Conservation (phyloP, 768 basidiomycete genomes). For the Auriscalpium vulgare region DNA sequence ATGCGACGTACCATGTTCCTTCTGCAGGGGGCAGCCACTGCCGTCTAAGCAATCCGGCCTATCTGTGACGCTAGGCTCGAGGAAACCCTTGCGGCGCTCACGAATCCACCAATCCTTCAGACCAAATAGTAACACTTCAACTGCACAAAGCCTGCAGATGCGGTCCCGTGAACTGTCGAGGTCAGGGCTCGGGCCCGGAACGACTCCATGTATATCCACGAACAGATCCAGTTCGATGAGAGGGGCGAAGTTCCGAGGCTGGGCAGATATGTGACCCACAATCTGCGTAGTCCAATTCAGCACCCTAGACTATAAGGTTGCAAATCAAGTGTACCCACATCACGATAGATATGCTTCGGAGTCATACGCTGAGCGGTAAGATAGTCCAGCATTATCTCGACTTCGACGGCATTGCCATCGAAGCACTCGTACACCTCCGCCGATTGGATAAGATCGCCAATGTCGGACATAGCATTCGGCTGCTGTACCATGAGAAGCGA, state of each 20-base stretch:
- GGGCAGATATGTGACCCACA: constrained; percentile 47
- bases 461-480: constrained; percentile 58
- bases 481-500: constrained; percentile 49
- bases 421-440: constrained; percentile 75
- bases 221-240: constrained; percentile 68
- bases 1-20: constrained; percentile 46
- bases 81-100: constrained; percentile 62
- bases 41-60: constrained; percentile 66
- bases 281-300: constrained; percentile 37
- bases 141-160: constrained; percentile 67
- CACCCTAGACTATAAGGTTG: neutral
- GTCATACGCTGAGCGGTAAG: constrained; percentile 51
- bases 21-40: constrained; percentile 49
- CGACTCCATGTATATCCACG: constrained; percentile 54
- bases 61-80: constrained; percentile 46
- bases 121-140: constrained; percentile 69
- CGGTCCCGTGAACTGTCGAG: constrained; percentile 49
- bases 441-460: constrained; percentile 73
- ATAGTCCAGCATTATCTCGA: constrained; percentile 81
- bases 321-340: constrained; percentile 35
- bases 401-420: constrained; percentile 68
- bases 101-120: constrained; percentile 78
- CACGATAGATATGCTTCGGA: constrained; percentile 69
- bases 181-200: constrained; percentile 47
- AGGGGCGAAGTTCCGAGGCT: constrained; percentile 55